Conservation (phyloP, 225 moss, liverwort and hornwort species). For the Antitrichia curtipendula region DNA sequence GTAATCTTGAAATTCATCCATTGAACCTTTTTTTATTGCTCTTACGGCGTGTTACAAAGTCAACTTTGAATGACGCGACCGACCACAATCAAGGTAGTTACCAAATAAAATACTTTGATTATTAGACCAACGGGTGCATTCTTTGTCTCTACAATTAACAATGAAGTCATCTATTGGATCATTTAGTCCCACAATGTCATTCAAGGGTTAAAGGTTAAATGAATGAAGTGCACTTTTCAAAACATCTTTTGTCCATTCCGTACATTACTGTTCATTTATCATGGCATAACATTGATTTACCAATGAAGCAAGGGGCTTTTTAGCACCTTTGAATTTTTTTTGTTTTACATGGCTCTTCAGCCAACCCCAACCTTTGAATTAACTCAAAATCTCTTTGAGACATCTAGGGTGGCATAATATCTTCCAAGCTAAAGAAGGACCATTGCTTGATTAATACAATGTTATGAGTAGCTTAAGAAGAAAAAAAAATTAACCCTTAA, state of each 20-base stretch:
- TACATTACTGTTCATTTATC: no score
- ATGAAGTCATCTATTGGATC: not conserved
- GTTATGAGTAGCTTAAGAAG: no score
- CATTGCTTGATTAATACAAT: not conserved
- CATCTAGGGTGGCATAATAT: not conserved
- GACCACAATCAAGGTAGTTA: not conserved
- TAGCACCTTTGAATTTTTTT: not conserved
- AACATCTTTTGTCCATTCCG: rapidly evolving
- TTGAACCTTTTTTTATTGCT: not conserved
- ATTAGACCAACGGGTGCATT: not conserved
- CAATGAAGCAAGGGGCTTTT: not conserved
- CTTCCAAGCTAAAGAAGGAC: rapidly evolving
- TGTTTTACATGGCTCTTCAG: not conserved
- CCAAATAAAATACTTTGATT: not conserved
- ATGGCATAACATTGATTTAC: not conserved
- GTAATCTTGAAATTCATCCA: not conserved
- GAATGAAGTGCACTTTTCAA: not conserved
- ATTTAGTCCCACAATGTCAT: rapidly evolving
- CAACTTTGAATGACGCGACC: rapidly evolving
- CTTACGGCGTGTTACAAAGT: rapidly evolving
- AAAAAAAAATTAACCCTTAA: no score
- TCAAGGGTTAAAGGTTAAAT: not conserved
- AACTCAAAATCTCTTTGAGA: rapidly evolving
- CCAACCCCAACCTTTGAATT: not conserved
- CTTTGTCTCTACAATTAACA: not conserved